Base-by-base conservation (phyloP, 768 basidiomycete species). In the Steccherinum ochraceum region DNA sequence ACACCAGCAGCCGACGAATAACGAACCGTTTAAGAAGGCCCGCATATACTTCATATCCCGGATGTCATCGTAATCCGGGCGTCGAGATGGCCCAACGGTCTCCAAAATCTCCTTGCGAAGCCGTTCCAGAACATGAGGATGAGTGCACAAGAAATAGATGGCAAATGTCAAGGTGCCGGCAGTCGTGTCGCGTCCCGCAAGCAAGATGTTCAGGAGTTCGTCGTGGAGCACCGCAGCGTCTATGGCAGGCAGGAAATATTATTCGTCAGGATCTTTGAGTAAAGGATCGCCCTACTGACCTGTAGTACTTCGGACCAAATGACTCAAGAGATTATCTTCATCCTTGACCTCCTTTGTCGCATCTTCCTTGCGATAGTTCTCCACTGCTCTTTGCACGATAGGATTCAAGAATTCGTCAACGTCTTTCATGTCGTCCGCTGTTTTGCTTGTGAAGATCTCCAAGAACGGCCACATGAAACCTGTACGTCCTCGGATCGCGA, bases 381-480 rank as follows among this genome's bases (percentile, higher is more conserved):
- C 26, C 47, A 16, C n/a, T 41, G 4, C 10, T 7, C 13, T 24
- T 26, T 4, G 53, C 27, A 75, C 48, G 45, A 75, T 73, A 1
- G 72, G 73, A 13, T 70, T 60, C 16, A 75, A 53, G 49, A 68
- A 70, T 18, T 55, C 58, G 46, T 74, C 56, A 5, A 78, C 70
- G 1, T 70, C 62, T 24, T 62, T 53, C 69, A 75, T 75, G 16
- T 61, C 61, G n/a, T 60, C 55, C 35, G 43, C 58, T 5, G 65
- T 64, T 26, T 51, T 58, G 52, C 72, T 69, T 13, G 42, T 51
- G 30, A 60, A 58, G 21, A 77, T 43, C 58, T 77, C 75, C 12
- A 52, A 48, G 35, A 73, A 59, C 30, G 72, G 73, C 75, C 75
- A 77, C 3, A 56, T 45, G 18, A 50, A 56, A n/a, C 72, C 70